phyloP scores from a whole-genome alignment of 805 yeast genomes.

The Clavispora fructus region DNA sequence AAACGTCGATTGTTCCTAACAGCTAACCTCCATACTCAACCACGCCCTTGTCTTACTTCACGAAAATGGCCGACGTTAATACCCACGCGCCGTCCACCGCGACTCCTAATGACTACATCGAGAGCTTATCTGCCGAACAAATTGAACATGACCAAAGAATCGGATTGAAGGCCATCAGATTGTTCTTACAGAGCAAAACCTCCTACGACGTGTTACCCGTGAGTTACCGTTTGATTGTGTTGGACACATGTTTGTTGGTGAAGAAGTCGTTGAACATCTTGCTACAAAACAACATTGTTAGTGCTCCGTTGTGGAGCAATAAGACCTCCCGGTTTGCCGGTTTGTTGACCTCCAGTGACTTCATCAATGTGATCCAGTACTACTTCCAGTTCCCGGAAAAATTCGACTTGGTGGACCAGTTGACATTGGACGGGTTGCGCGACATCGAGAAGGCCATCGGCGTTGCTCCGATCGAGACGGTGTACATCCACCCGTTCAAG shows the following conservation, averaged over 20 bases:
- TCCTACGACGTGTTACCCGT: constrained; percentile 97
- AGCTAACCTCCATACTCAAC: not conserved
- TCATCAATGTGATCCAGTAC: constrained; percentile 90
- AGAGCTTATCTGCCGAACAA: constrained; percentile 36
- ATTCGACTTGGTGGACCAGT: constrained; percentile 78
- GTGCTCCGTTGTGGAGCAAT: constrained; percentile 96
- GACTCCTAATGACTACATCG: constrained; percentile 40
- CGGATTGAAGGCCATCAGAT: constrained; percentile 79
- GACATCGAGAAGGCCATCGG: constrained; percentile 87
- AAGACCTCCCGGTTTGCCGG: constrained; percentile 90
- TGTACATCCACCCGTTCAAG: constrained; percentile 85
- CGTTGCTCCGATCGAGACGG: constrained; percentile 78
- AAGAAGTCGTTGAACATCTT: constrained; percentile 87
- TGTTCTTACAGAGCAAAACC: constrained; percentile 81
- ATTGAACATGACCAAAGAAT: constrained; percentile 57
- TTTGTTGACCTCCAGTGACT: constrained; percentile 83
- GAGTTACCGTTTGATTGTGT: constrained; percentile 83
- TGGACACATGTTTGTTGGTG: constrained; percentile 85
- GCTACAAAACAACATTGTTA: constrained; percentile 87
- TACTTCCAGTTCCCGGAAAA: constrained; percentile 86
- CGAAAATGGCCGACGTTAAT: constrained; percentile 17
- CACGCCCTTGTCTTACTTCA: not conserved
- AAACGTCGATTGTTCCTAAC: constrained; percentile 1
- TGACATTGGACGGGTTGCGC: constrained; percentile 78
- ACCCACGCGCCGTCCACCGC: constrained; percentile 19